Conservation (phyloP, 192 early-diverging fungal species). For the Cetraspora pellucida region DNA sequence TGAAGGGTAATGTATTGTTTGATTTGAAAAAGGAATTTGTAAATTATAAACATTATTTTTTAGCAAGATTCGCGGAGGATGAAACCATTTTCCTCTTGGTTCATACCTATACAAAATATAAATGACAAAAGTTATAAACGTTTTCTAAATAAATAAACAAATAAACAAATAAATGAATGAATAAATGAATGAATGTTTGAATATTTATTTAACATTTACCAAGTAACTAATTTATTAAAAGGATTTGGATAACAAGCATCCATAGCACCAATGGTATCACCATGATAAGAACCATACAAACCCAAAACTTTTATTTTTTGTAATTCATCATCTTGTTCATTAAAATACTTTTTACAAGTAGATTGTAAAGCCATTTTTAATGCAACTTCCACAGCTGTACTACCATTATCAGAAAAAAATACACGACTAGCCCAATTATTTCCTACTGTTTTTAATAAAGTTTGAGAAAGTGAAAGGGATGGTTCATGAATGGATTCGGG, state of each 20-base stretch:
- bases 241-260: constrained; percentile 73
- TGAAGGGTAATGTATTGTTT: background rate
- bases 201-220: constrained; percentile 38
- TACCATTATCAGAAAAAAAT: constrained; percentile 84
- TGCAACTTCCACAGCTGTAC: constrained; percentile 78
- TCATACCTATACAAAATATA: constrained; percentile 43
- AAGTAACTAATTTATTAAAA: constrained; percentile 69
- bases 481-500: constrained; percentile 75
- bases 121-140: background rate
- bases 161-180: background rate
- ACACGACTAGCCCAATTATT: constrained; percentile 69
- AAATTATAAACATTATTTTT: constrained; percentile 51
- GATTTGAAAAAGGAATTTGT: constrained; percentile 36
- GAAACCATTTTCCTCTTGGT: constrained; percentile 69
- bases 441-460: constrained; percentile 53
- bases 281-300: constrained; percentile 79
- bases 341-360: constrained; percentile 40
- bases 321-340: background rate
- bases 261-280: constrained; percentile 88
- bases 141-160: background rate
- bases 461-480: constrained; percentile 60
- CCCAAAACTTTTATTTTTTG: constrained; percentile 52
- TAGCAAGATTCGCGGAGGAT: constrained; percentile 60
- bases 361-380: constrained; percentile 76
- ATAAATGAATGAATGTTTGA: background rate